A percentile compares a stretch with the other conserved stretches of the same genome.
phyloP scores from a whole-genome alignment of 2,329 filamentous ascomycete genomes.

The Epichloe gansuensis region DNA sequence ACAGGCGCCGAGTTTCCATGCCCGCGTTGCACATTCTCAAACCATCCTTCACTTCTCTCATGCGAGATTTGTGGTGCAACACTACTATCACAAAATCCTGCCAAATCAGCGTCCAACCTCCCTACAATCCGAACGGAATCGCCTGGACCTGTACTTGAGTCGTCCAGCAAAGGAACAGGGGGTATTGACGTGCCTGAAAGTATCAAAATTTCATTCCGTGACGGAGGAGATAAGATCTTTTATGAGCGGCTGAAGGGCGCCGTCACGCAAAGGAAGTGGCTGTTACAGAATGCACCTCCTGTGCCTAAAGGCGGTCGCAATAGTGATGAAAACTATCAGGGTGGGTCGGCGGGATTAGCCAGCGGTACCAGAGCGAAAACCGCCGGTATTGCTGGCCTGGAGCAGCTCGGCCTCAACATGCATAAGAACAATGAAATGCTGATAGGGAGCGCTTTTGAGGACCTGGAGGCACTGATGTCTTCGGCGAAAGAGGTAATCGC shows the following conservation, averaged over 20 bases:
- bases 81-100: constrained; percentile 42
- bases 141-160: constrained; percentile 55
- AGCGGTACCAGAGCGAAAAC: constrained; percentile 37
- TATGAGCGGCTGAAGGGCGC: constrained; percentile 78
- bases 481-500: constrained; percentile 94
- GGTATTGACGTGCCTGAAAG: constrained; percentile 51
- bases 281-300: constrained; percentile 79
- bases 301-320: constrained; percentile 50
- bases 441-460: constrained; percentile 89
- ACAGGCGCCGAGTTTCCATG: constrained; percentile 45
- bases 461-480: constrained; percentile 91
- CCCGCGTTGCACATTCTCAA: constrained; percentile 83
- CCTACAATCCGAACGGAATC: constrained; percentile 50
- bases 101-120: constrained; percentile 21
- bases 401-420: constrained; percentile 70
- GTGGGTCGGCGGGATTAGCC: constrained; percentile 12
- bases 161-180: constrained; percentile 14
- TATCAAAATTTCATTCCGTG: constrained; percentile 85
- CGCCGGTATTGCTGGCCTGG: constrained; percentile 83
- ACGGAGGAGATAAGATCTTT: constrained; percentile 80
- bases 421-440: constrained; percentile 87
- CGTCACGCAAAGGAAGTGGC: constrained; percentile 88
- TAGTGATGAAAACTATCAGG: constrained; percentile 23
- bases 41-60: constrained; percentile 71
- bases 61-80: constrained; percentile 89